phyloP scores from a whole-genome alignment of 352 stramenopile species.

The Pythium rhizo-oryzae region DNA sequence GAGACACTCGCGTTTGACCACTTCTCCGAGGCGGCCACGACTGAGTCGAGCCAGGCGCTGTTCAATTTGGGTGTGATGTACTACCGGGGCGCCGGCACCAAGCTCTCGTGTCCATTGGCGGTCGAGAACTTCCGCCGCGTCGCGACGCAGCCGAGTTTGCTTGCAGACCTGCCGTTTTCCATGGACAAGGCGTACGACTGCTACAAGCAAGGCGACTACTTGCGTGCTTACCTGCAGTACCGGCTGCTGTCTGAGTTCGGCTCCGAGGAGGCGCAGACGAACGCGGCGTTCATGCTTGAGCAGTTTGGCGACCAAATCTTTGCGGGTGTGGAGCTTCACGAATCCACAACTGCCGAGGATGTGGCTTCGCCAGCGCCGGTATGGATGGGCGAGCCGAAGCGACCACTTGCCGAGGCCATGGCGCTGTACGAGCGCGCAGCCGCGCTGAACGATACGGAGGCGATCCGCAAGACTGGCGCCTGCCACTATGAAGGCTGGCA shows the following conservation, averaged over 20 bases:
- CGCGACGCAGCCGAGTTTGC: conserved; percentile 51
- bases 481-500: conserved; percentile 71
- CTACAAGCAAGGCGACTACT: conserved; percentile 61
- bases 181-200: conserved; percentile 68
- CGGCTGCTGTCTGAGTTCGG: conserved; percentile 62
- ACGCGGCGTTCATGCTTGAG: conserved; percentile 77
- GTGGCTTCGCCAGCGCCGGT: background rate
- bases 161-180: conserved; percentile 62
- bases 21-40: conserved; percentile 54
- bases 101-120: conserved; percentile 44
- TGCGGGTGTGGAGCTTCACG: background rate
- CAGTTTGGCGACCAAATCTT: conserved; percentile 52
- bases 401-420: conserved; percentile 51
- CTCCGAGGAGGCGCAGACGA: conserved; percentile 64
- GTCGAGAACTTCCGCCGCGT: conserved; percentile 67
- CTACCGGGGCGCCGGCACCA: conserved; percentile 58
- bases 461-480: conserved; percentile 61
- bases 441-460: conserved; percentile 70
- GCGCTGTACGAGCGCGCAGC: conserved; percentile 55
- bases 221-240: conserved; percentile 74
- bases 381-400: conserved; percentile 37
- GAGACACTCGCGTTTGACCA: conserved; percentile 55
- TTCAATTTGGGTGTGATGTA: conserved; percentile 84
- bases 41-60: conserved; percentile 53
- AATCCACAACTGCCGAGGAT: background rate